Conservation (phyloP, 306 rosid species). For the Dalbergia cultrata region DNA sequence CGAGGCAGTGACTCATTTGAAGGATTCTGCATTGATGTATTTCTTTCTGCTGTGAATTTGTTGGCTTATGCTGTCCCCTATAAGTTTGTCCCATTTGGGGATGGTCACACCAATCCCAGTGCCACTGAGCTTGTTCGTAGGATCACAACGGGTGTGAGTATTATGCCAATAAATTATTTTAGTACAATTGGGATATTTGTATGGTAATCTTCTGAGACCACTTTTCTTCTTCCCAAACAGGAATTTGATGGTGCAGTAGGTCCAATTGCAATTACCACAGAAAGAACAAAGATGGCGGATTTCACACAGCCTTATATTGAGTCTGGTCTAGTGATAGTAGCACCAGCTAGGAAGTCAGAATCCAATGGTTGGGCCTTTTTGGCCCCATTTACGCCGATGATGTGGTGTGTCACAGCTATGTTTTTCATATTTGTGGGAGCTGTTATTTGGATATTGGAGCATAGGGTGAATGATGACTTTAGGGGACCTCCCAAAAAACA, state of each 20-base stretch:
- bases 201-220: conserved; percentile 39
- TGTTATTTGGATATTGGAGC: conserved; percentile 96
- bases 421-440: conserved; percentile 83
- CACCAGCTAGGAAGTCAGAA: conserved; percentile 62
- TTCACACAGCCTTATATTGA: conserved; percentile 94
- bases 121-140: conserved; percentile 68
- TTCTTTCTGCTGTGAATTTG: conserved; percentile 76
- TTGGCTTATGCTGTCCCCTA: conserved; percentile 92
- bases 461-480: conserved; percentile 85
- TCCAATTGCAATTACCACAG: conserved; percentile 85
- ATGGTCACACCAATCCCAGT: conserved; percentile 72
- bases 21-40: conserved; percentile 94
- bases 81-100: conserved; percentile 67
- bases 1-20: conserved; percentile 67
- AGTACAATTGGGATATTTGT: conserved; percentile 31
- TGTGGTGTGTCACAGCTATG: conserved; percentile 85
- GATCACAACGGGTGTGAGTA: conserved; percentile 83
- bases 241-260: conserved; percentile 87
- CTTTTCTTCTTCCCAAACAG: conserved; percentile 57
- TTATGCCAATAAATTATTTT: conserved; percentile 17
- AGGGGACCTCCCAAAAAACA: conserved; percentile 95
- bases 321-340: conserved; percentile 94
- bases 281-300: conserved; percentile 87
- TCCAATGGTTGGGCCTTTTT: conserved; percentile 90
- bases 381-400: conserved; percentile 71